These are phyloP conservation scores for Hymenoscyphus scutula DNA, from an alignment of 2,329 filamentous ascomycete species.

Conservation along the genomic window DNA sequence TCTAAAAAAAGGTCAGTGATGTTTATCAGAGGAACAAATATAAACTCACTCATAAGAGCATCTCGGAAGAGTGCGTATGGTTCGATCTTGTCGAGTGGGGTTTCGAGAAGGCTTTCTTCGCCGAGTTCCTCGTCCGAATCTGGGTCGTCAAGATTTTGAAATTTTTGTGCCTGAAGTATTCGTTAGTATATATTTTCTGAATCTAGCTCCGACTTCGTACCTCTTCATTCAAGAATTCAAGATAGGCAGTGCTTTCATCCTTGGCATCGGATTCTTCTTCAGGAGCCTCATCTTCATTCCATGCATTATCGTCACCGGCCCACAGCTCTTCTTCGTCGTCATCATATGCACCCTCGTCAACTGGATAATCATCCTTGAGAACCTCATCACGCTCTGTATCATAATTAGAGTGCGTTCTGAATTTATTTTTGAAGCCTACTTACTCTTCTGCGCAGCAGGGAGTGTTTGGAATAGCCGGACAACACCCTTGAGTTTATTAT, in stretches of 20 bases:
- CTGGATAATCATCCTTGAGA: slow-evolving; percentile 79
- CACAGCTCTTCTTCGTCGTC: slow-evolving; percentile 72
- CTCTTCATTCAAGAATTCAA: slow-evolving; percentile 94
- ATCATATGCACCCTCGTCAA: slow-evolving; percentile 59
- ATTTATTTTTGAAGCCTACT: slow-evolving; percentile 34
- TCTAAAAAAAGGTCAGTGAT: slow-evolving; percentile 48
- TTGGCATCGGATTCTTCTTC: slow-evolving; percentile 60
- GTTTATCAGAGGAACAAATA: not conserved
- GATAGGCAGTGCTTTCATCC: slow-evolving; percentile 89
- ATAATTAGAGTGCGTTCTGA: slow-evolving; percentile 28
- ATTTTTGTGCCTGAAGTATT: slow-evolving; percentile 70
- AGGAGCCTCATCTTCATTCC: slow-evolving; percentile 66
- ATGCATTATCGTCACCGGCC: slow-evolving; percentile 77
- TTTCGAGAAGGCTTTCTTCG: slow-evolving; percentile 91
- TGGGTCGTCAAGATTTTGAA: slow-evolving; percentile 65
- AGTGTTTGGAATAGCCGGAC: slow-evolving; percentile 90
- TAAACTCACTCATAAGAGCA: slow-evolving; percentile 71
- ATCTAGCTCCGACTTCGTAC: slow-evolving; percentile 42
- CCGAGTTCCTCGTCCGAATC: slow-evolving; percentile 84
- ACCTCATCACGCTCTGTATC: slow-evolving; percentile 81
- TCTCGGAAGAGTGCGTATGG: slow-evolving; percentile 87
- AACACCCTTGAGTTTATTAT: slow-evolving; percentile 54
- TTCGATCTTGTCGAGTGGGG: slow-evolving; percentile 91
- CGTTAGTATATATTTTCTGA: slow-evolving; percentile 11
- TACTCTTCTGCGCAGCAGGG: slow-evolving; percentile 81